A percentile compares a stretch with the other conserved stretches of the same genome.
phyloP scores from a whole-genome alignment of 257 asterid genomes.

The Nicotiana tomentosiformis region DNA sequence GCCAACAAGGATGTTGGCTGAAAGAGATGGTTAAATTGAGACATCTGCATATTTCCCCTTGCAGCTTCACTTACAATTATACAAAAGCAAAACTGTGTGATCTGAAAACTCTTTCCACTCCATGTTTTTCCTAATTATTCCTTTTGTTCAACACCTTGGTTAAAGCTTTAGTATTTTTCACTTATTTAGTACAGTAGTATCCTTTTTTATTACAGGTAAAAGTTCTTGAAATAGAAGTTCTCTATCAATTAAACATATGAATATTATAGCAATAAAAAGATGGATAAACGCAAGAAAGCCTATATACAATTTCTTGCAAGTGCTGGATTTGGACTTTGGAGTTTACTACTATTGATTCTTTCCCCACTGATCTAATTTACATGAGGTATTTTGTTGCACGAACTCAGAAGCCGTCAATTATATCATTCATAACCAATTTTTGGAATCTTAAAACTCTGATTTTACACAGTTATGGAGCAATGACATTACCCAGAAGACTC shows the following conservation, averaged over 20 bases:
- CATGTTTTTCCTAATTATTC: background rate
- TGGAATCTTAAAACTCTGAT: slow-evolving; percentile 11
- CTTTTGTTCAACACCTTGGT: no score
- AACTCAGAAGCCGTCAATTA: background rate
- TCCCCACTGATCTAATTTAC: background rate
- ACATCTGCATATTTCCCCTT: background rate
- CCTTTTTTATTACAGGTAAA: no score
- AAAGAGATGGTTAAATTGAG: slow-evolving; percentile 14
- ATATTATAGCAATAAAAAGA: no score
- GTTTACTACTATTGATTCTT: no score
- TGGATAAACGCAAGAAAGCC: no score
- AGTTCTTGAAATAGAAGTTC: no score
- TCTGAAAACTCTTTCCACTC: slow-evolving; percentile 4
- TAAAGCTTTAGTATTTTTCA: no score
- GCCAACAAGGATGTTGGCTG: no score
- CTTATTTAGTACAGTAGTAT: no score
- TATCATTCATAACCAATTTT: background rate
- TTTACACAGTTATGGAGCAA: background rate
- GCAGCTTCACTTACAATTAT: background rate
- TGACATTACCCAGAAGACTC: background rate
- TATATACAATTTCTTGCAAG: background rate
- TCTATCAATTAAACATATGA: no score
- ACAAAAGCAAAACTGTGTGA: background rate
- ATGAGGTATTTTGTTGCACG: slow-evolving; percentile 12
- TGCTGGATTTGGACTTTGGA: slow-evolving; percentile 4